phyloP scores from a whole-genome alignment of 202 grass and related monocot genomes.

The Zoysia matrella region DNA sequence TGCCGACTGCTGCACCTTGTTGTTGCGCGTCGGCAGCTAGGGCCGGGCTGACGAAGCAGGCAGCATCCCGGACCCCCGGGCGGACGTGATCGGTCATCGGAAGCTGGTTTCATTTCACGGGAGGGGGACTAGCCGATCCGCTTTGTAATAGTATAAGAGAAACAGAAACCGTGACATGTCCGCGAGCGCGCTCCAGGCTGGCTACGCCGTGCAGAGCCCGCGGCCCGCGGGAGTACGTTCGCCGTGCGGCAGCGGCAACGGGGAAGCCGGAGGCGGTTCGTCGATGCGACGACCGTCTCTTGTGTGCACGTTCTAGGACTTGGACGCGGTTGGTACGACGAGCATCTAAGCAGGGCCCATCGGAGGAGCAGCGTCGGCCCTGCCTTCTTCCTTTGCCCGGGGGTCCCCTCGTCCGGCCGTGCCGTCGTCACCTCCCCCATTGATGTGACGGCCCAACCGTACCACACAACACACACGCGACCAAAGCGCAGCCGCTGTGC shows the following conservation, averaged over 20 bases:
- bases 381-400: background rate
- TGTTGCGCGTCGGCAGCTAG: background rate
- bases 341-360: too few relatives aligned
- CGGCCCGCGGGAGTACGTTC: background rate
- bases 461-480: background rate
- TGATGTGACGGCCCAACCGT: slow-evolving; percentile 37
- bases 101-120: too few relatives aligned
- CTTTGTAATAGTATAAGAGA: too few relatives aligned
- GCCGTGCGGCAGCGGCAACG: slow-evolving; percentile 17
- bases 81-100: too few relatives aligned
- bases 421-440: slow-evolving; percentile 4
- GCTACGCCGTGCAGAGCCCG: background rate
- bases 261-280: slow-evolving; percentile 15
- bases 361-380: slow-evolving; percentile 3
- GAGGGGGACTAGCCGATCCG: too few relatives aligned
- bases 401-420: background rate
- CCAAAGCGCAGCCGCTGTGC: background rate
- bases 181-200: slow-evolving; percentile 13
- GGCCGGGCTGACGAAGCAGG: too few relatives aligned
- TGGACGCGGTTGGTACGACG: too few relatives aligned
- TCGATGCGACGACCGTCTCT: too few relatives aligned
- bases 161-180: background rate
- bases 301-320: too few relatives aligned
- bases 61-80: too few relatives aligned
- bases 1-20: background rate